Base-by-base conservation (phyloP, 2,329 filamentous ascomycete species). In the Stemphylium vesicarium region DNA sequence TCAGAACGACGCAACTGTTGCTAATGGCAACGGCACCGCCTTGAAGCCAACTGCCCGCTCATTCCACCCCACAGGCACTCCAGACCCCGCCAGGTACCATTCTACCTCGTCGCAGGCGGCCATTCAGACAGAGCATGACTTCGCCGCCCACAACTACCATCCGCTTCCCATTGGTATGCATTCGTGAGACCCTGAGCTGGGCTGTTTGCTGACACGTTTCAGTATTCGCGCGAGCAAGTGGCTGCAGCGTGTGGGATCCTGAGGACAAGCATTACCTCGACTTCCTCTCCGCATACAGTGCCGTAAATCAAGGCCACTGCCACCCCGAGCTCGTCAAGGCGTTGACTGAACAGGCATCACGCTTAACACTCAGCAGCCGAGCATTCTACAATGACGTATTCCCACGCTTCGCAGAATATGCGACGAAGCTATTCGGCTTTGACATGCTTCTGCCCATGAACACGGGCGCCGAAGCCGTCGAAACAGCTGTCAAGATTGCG, bases 381-480 rank as follows among this genome's bases (percentile, higher is more conserved):
- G 95, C 95, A 46, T 99, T 98, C 81, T 89, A 98, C 84, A 99
- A 98, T 76, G 94, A 98, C 81, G 95, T 98, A 60, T 98, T 98
- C 80, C 94, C 94, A 54, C 88, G 89, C 62, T 98, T 96, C 83
- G 94, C 94, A 6, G 89, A 96, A 79, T 96, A 95, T 79, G 88
- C 96, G 61, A 93, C 91, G 66, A 79, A 86, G 64, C 88, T 91
- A 74, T 96, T 97, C 75, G 92, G 92, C 59, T 98, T 96, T 75
- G 94, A 98, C 78, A 97, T 97, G 94, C 92, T 96, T 31, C 79
- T 98, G 76, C 94, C 94, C 63, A 97, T 98, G 93, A 97, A 97
- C 82, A 98, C 94, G 2, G 94, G 94, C 55, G 94, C 94, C 18
- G 94, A 98, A 79, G 94, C 94, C 8, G 92, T 96, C 32, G 94